These are phyloP conservation scores for Desmodesmus armatus DNA, from an alignment of 139 green algal genomes.

Conservation along the genomic window DNA sequence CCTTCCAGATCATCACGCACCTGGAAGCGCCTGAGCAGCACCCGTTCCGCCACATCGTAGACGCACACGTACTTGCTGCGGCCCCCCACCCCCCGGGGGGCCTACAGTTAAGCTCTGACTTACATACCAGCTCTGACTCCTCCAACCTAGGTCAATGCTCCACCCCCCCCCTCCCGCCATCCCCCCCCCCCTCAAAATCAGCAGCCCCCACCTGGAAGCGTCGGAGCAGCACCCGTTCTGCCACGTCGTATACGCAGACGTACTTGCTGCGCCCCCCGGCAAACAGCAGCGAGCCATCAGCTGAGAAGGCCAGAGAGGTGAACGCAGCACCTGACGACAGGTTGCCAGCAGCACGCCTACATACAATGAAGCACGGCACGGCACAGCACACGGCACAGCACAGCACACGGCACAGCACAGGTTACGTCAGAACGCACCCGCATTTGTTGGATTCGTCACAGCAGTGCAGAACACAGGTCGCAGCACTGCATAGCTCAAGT, in stretches of 20 bases:
- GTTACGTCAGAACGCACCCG: too few species aligned
- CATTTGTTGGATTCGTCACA: too few species aligned
- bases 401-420: too few species aligned
- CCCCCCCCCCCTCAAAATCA: too few species aligned
- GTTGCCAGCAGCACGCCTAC: constrained; percentile 74
- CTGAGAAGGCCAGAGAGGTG: constrained; percentile 88
- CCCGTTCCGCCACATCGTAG: constrained; percentile 93
- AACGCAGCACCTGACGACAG: constrained; percentile 81
- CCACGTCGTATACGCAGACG: constrained; percentile 97
- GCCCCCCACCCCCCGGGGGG: too few species aligned
- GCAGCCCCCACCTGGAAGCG: constrained; percentile 78
- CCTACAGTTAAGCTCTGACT: too few species aligned
- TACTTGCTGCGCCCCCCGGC: constrained; percentile 80
- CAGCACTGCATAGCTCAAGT: too few species aligned
- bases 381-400: neutral
- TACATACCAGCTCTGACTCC: too few species aligned
- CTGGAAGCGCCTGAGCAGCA: constrained; percentile 93
- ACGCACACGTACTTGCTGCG: constrained; percentile 88
- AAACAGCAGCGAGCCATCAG: constrained; percentile 91
- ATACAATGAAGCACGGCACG: neutral
- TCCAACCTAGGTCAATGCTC: too few species aligned
- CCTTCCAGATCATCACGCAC: too few species aligned
- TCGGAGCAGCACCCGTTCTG: constrained; percentile 90
- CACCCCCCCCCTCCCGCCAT: neutral
- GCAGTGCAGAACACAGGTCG: too few species aligned